Percentiles rank a stretch among this genome's conserved stretches.
These are phyloP conservation scores for Colletotrichum sidae DNA, from an alignment of 2,329 filamentous ascomycete species.

Conservation along the genomic window DNA sequence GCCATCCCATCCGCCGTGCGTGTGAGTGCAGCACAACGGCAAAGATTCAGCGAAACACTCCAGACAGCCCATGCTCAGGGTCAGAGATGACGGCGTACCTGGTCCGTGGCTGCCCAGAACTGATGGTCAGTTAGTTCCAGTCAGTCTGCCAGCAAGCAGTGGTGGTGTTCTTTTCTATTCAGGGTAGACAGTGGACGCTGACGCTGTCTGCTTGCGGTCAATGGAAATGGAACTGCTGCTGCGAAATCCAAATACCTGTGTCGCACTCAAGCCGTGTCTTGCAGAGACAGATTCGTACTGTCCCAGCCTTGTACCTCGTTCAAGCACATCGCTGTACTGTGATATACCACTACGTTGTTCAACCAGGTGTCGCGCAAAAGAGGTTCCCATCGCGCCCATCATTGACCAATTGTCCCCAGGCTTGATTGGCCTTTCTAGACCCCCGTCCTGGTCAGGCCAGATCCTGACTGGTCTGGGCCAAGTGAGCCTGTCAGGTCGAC, in stretches of 20 bases:
- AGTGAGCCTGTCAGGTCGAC: slow-evolving; percentile 14
- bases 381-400: slow-evolving; percentile 25
- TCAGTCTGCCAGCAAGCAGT: too few relatives aligned
- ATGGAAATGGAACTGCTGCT: neutral
- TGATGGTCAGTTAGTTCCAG: too few relatives aligned
- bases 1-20: slow-evolving; percentile 29
- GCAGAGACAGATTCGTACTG: slow-evolving; percentile 18
- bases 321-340: slow-evolving; percentile 12
- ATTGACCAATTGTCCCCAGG: slow-evolving; percentile 26
- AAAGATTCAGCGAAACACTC: slow-evolving; percentile 9
- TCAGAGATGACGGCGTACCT: slow-evolving; percentile 8
- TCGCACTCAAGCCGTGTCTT: neutral
- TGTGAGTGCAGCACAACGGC: neutral
- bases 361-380: slow-evolving; percentile 8
- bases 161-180: too few relatives aligned
- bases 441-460: slow-evolving; percentile 9
- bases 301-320: slow-evolving; percentile 15
- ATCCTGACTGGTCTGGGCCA: slow-evolving; percentile 6
- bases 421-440: slow-evolving; percentile 18
- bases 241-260: too few relatives aligned
- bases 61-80: neutral
- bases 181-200: too few relatives aligned
- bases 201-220: slow-evolving; percentile 7
- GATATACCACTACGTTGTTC: slow-evolving; percentile 24
- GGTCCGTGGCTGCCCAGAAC: slow-evolving; percentile 7